A percentile compares a stretch with the other conserved stretches of the same genome.
Evolutionary conservation across 352 stramenopile species (phyloP).

Genomic region (Phytophthora aleatoria): DNA sequence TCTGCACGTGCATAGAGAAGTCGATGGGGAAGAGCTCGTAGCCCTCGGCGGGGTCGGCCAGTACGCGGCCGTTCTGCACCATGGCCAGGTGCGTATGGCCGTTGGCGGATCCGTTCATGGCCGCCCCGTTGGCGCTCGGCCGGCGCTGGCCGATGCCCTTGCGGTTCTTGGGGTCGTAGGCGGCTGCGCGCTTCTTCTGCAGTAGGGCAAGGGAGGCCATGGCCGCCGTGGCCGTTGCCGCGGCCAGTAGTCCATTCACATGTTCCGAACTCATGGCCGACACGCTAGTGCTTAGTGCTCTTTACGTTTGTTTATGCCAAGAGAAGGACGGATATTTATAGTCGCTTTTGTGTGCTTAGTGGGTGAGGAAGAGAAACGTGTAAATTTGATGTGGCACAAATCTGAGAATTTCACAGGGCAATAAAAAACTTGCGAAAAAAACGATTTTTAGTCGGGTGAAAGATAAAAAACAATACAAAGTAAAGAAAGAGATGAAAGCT

Average conservation of each 20-base stretch:
- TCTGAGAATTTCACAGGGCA: too few species aligned
- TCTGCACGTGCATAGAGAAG: constrained; percentile 79
- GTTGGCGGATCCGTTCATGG: constrained; percentile 25
- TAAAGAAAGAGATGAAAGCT: too few species aligned
- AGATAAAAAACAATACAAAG: too few species aligned
- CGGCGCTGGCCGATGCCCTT: constrained; percentile 10
- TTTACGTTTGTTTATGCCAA: too few species aligned
- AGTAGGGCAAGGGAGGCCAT: constrained; percentile 59
- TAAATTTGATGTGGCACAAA: too few species aligned
- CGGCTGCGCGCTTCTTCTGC: constrained; percentile 56
- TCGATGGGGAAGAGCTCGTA: constrained; percentile 84
- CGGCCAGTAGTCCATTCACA: constrained; percentile 50
- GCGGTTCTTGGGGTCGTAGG: constrained; percentile 38
- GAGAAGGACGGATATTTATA: too few species aligned
- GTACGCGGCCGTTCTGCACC: constrained; percentile 22
- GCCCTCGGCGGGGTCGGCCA: constrained; percentile 35
- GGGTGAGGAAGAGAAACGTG: too few species aligned
- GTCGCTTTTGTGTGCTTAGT: too few species aligned
- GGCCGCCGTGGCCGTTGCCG: constrained; percentile 53
- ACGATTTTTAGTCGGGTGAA: too few species aligned
- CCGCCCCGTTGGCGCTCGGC: constrained; percentile 12
- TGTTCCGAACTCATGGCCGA: constrained; percentile 34
- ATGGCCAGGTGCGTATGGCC: constrained; percentile 26
- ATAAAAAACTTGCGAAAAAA: too few species aligned
- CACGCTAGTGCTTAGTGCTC: too few species aligned